Conservation (phyloP, 2,329 filamentous ascomycete species). For the Cladophialophora immunda region DNA sequence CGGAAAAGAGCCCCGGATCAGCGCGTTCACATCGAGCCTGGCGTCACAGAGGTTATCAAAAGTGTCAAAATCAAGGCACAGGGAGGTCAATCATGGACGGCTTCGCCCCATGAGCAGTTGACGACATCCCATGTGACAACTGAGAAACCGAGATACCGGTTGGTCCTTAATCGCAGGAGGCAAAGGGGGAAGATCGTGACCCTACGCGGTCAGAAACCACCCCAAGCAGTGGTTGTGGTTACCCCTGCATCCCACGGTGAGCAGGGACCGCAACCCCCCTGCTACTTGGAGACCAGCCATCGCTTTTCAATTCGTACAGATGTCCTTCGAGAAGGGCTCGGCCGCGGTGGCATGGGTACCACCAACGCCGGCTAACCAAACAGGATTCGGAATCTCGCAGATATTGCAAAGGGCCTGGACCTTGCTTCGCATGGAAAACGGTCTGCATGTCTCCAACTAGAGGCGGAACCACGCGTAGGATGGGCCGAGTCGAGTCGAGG, state of each 20-base stretch:
- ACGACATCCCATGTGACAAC: neutral
- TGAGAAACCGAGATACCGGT: neutral
- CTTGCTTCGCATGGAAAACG: neutral
- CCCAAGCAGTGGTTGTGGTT: neutral
- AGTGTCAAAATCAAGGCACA: conserved; percentile 2
- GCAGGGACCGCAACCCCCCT: neutral
- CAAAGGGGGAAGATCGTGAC: neutral
- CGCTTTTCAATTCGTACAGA: neutral
- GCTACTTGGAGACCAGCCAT: neutral
- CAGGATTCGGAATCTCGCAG: neutral
- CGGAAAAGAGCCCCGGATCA: conserved; percentile 5
- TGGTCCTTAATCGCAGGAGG: neutral
- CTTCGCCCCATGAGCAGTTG: neutral
- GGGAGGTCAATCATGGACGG: neutral
- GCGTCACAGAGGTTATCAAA: neutral
- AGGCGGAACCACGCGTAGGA: conserved; percentile 4
- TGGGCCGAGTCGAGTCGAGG: conserved; percentile 9
- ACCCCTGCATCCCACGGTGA: conserved; percentile 10
- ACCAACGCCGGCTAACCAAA: conserved; percentile 2
- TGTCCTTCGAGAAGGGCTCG: conserved; percentile 3
- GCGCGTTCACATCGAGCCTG: neutral
- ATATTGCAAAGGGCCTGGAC: conserved; percentile 17
- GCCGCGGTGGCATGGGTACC: neutral
- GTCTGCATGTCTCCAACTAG: conserved; percentile 13
- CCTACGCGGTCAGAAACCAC: neutral